Base-by-base conservation (phyloP, 2,329 filamentous ascomycete genomes). In the Pseudogymnoascus sp. region DNA sequence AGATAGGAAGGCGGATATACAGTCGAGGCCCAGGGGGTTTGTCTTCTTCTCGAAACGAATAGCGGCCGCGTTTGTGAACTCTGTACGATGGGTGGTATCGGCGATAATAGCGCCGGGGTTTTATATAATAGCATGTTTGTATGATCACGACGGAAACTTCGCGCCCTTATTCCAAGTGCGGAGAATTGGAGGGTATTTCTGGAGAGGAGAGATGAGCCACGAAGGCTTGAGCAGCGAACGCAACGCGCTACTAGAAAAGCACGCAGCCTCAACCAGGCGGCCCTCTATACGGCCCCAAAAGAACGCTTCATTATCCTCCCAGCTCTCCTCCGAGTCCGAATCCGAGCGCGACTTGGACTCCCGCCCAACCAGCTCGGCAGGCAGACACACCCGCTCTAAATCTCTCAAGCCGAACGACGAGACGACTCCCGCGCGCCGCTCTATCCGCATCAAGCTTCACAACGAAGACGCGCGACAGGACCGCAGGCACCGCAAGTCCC, bases 391-490 rank as follows among this genome's bases (percentile, higher is more conserved):
- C 53, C 83, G 88, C 62, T 88, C 88, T 23, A 88, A 85, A 72
- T 87, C 59, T 0, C 59, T 38, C 34, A 60, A 60, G 23, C 59
- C 59, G 59, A 60, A 40, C 31, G 88, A 91, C 66, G 89, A 92
- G 67, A 83, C 83, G 66, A 81, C 83, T 14, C 87, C 88, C 3
- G 79, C 84, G 5, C 85, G 90, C 70, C 84, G 91, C 63, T 96
- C 92, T 1, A 96, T 96, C 67, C 86, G 92, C 40, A 96, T 97
- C 71, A 96, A 95, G 76, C 81, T 96, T 12, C 87, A 93, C 74
- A 90, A 88, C 66, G 90, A 96, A 69, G 90, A 92, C 64, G 83
- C 85, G 42, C 77, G 89, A 63, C 82, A 87, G 66, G 87, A 90
- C 73, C 85, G 89, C 64, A 93, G 91, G 74, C 84, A 88, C 71